Base-by-base conservation (phyloP, 176 grass and related monocot species). In the Alloteropsis semialata region DNA sequence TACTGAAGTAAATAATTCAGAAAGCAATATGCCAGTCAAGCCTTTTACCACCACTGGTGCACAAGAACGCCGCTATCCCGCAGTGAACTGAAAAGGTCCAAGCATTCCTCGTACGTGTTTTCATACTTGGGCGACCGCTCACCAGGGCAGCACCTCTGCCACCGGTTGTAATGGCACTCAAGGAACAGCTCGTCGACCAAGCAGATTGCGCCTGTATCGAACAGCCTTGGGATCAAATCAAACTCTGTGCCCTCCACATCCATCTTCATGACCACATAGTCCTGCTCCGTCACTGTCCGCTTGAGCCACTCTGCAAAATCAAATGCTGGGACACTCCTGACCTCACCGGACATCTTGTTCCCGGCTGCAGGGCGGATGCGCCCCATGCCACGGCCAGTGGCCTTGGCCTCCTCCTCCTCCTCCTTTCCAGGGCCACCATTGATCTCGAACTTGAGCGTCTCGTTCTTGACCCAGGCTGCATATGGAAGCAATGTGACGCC, bases 201-300 rank as follows among this genome's bases (percentile, higher is more conserved):
- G 77, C 90, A 95, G 37, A 90, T 92, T 24, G 77, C 90, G 10
- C 90, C 93, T 0, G 87, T 88, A 19, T 95, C 78, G 5, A 92
- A 67, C 30, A 95, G 69, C 74, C 78, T 89, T 11, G 93, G 87
- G 62, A 95, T 60, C 16, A 95, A 65, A 21, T 95, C 93, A 33
- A 95, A 95, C 62, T 95, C 93, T 6, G 93, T 88, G 10, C 93
- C 93, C 73, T 95, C 93, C 36, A 95, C 85, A 53, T 95, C 93
- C 90, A 95, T 95, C 86, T 95, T 95, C 90, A 95, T 84, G 72
- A 95, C 93, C 69, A 95, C 87, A 58, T 92, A 95, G 55, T 95
- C 93, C 76, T 75, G 89, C 73, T 88, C 82, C 30, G 87, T 88
- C 39, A 84, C 78, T 25, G 89, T 88, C 64, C 49, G 83, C 78